These are phyloP conservation scores for Diaporthe longicolla DNA, from an alignment of 2,329 filamentous ascomycete genomes.

Conservation along the genomic window DNA sequence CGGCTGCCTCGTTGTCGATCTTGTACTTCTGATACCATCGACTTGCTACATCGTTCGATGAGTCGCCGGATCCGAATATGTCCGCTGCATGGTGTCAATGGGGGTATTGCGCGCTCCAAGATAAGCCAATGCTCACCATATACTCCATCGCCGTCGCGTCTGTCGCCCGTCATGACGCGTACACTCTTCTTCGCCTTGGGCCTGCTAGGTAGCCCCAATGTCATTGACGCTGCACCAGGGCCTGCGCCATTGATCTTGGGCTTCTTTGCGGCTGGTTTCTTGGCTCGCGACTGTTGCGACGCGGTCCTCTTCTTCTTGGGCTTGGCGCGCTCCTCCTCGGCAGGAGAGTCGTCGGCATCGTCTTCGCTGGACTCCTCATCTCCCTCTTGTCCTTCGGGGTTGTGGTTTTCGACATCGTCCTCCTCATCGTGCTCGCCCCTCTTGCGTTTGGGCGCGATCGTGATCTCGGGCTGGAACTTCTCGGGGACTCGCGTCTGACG, in stretches of 20 bases:
- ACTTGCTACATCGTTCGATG: slow-evolving; percentile 69
- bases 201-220: slow-evolving; percentile 62
- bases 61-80: slow-evolving; percentile 72
- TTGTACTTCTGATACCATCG: slow-evolving; percentile 73
- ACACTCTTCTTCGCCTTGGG: slow-evolving; percentile 72
- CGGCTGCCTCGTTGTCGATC: slow-evolving; percentile 65
- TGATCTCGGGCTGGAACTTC: slow-evolving; percentile 71
- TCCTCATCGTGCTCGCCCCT: slow-evolving; percentile 62
- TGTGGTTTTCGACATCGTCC: slow-evolving; percentile 62
- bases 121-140: slow-evolving; percentile 63
- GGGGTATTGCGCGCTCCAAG: slow-evolving; percentile 18
- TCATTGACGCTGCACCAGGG: slow-evolving; percentile 54
- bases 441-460: slow-evolving; percentile 70
- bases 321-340: slow-evolving; percentile 60
- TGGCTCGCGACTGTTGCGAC: slow-evolving; percentile 61
- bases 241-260: slow-evolving; percentile 73
- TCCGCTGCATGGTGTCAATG: slow-evolving; percentile 64
- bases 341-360: slow-evolving; percentile 57
- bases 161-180: slow-evolving; percentile 63
- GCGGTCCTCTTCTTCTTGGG: slow-evolving; percentile 51
- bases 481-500: slow-evolving; percentile 73
- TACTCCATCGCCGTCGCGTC: slow-evolving; percentile 66
- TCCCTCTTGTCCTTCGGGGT: slow-evolving; percentile 54
- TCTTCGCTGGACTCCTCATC: slow-evolving; percentile 48
- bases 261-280: slow-evolving; percentile 74